These are phyloP conservation scores for Fagopyrum tataricum DNA, from an alignment of 148 eudicot genomes.

Conservation along the genomic window DNA sequence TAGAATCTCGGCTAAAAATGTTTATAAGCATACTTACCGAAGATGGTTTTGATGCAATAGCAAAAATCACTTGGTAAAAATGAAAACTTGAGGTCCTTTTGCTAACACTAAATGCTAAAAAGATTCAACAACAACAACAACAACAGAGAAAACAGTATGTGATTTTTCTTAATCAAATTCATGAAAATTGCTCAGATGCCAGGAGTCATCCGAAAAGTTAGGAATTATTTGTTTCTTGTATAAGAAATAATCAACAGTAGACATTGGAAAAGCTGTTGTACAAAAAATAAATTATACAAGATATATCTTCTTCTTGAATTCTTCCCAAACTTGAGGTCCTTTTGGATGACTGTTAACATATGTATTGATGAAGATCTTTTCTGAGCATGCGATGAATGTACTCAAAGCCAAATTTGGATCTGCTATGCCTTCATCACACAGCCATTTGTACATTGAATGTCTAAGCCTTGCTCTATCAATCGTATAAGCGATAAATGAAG, in stretches of 20 bases:
- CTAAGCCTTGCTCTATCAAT: slow-evolving; percentile 55
- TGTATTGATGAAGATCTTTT: slow-evolving; percentile 27
- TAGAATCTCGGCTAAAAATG: background rate
- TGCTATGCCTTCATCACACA: slow-evolving; percentile 31
- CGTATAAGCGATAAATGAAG: slow-evolving; percentile 37
- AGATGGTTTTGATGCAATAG: background rate
- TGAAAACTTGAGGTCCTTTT: background rate
- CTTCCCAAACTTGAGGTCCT: slow-evolving; percentile 52
- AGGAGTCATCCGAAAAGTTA: background rate
- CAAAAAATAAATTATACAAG: slow-evolving; percentile 6
- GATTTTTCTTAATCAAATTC: background rate
- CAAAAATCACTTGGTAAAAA: background rate
- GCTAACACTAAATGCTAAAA: background rate
- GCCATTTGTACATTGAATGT: slow-evolving; percentile 63
- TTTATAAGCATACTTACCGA: background rate
- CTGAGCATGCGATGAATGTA: slow-evolving; percentile 44
- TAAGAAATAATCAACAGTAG: background rate
- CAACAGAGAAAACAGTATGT: background rate
- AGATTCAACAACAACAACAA: background rate
- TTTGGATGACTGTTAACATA: slow-evolving; percentile 52
- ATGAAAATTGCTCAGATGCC: background rate
- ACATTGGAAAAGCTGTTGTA: background rate
- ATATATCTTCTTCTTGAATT: slow-evolving; percentile 35
- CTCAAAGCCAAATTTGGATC: slow-evolving; percentile 35
- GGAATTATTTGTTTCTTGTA: background rate